A percentile compares a stretch with the other conserved stretches of the same genome.
Conservation (phyloP, 2,329 filamentous ascomycete genomes). For the Aspergillus texensis region DNA sequence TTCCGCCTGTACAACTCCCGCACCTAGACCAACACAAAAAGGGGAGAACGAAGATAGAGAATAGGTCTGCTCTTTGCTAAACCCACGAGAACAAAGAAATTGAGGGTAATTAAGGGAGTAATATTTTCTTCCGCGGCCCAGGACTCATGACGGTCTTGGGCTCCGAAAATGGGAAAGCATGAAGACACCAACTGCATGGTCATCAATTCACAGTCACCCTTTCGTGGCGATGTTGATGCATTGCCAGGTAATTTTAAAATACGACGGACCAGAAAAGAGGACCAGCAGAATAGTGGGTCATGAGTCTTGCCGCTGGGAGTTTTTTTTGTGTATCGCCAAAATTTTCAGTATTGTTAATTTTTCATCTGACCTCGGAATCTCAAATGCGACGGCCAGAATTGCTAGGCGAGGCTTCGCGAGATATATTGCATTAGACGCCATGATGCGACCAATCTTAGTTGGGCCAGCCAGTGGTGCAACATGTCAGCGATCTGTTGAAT, state of each 20-base stretch:
- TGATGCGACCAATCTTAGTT: not conserved
- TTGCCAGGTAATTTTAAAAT: not conserved
- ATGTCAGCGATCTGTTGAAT: conserved; percentile 1
- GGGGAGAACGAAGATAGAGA: conserved; percentile 9
- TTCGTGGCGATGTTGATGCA: not conserved
- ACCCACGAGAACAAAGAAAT: conserved; percentile 6
- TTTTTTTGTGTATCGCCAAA: not conserved
- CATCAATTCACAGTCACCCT: not conserved
- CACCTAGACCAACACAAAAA: conserved; percentile 14
- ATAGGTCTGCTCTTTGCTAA: not conserved
- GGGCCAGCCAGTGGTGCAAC: conserved; percentile 7
- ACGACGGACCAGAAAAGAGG: not conserved
- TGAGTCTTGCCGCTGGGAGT: not conserved
- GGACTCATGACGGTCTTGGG: not conserved
- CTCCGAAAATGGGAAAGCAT: not conserved
- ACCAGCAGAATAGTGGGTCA: not conserved
- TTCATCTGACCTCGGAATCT: not conserved
- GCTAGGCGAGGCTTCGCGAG: not conserved
- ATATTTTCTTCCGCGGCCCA: not conserved
- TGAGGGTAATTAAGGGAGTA: not conserved
- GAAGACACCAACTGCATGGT: not conserved
- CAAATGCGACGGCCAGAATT: not conserved
- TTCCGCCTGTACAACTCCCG: conserved; percentile 29
- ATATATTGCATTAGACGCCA: not conserved
- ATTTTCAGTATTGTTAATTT: not conserved